Percentiles rank a stretch among this genome's conserved stretches.
phyloP scores from a whole-genome alignment of 495 filamentous ascomycete genomes.

The Penicillium ochrochloron region DNA sequence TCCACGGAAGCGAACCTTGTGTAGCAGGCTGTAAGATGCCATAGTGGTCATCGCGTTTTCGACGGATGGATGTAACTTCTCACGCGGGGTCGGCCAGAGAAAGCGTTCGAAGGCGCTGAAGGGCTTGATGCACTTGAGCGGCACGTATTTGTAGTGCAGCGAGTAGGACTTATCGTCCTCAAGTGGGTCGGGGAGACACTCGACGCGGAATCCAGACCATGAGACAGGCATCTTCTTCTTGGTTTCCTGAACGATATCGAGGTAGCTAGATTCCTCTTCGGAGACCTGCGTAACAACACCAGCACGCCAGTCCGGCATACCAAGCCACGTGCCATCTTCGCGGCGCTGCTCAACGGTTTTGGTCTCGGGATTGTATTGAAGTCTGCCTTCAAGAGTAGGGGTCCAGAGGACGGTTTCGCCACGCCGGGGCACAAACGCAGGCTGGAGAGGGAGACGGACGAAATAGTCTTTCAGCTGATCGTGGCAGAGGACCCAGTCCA shows the following conservation, averaged over 20 bases:
- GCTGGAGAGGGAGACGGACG: constrained; percentile 43
- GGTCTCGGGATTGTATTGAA: constrained; percentile 38
- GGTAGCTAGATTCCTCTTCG: constrained; percentile 43
- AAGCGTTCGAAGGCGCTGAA: constrained; percentile 56
- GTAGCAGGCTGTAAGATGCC: constrained; percentile 56
- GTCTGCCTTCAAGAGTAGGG: constrained; percentile 39
- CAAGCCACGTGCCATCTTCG: constrained; percentile 29
- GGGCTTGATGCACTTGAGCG: constrained; percentile 58
- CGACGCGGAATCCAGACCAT: constrained; percentile 62
- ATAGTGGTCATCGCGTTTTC: constrained; percentile 57
- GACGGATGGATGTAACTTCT: constrained; percentile 58
- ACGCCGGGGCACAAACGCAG: constrained; percentile 57
- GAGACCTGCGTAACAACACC: constrained; percentile 58
- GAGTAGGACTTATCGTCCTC: constrained; percentile 54
- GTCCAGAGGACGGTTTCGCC: constrained; percentile 65
- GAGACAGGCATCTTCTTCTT: constrained; percentile 47
- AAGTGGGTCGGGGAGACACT: constrained; percentile 57
- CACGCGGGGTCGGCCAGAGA: constrained; percentile 41
- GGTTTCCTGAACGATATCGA: constrained; percentile 47
- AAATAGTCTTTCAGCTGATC: constrained; percentile 41
- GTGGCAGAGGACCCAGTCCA: constrained; percentile 59
- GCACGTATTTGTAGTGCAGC: constrained; percentile 58
- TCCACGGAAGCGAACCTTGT: constrained; percentile 55
- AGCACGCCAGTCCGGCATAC: constrained; percentile 57
- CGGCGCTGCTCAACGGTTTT: constrained; percentile 41